Evolutionary conservation across 2,329 filamentous ascomycete species (phyloP).

Genomic region (Cercospora berteroae): DNA sequence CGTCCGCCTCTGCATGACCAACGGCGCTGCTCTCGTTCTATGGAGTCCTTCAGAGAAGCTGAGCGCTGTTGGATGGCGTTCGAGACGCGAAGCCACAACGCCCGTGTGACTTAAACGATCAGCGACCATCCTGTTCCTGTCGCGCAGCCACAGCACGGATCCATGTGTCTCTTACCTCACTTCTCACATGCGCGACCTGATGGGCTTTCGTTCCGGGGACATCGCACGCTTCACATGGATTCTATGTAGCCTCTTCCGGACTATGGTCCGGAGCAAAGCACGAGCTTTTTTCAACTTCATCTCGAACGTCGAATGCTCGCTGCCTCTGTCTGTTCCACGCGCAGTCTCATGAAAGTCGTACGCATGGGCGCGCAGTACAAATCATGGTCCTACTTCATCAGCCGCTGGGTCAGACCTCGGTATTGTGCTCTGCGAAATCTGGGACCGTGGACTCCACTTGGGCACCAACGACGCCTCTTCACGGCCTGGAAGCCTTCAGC

Average conservation of each 20-base stretch:
- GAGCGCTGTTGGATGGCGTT: neutral
- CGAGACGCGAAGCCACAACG: neutral
- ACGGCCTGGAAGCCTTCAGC: neutral
- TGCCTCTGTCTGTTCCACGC: neutral
- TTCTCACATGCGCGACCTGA: neutral
- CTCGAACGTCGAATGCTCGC: neutral
- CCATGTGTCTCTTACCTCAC: neutral
- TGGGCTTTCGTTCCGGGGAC: neutral
- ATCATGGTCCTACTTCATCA: neutral
- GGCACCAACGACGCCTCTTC: neutral
- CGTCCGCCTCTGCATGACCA: neutral
- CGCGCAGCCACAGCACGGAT: neutral
- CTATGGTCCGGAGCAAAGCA: neutral
- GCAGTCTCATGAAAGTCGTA: neutral
- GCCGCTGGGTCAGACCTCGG: neutral
- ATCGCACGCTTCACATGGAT: neutral
- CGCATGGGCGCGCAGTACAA: neutral
- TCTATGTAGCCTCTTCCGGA: neutral
- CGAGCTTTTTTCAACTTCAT: neutral
- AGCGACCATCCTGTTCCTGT: neutral
- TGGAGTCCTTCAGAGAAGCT: neutral
- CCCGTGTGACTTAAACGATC: neutral
- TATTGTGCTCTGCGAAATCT: constrained; percentile 1
- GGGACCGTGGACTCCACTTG: neutral
- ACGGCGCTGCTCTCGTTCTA: neutral